These are phyloP conservation scores for Tetrahymena thermophila DNA, from an alignment of 73 alveolate species.

Conservation along the genomic window DNA sequence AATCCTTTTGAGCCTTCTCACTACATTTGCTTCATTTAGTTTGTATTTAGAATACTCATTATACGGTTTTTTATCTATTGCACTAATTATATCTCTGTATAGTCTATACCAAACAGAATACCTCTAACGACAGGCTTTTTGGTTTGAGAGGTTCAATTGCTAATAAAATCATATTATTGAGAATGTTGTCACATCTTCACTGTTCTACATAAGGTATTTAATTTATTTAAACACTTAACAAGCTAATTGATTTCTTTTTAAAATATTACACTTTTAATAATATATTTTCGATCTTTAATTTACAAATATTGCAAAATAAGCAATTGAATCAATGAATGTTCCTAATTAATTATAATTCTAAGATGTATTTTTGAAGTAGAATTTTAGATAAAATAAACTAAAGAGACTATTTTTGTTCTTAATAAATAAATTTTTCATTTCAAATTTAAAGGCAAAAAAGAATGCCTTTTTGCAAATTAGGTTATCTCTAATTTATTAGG, in stretches of 20 bases:
- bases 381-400: too few species aligned
- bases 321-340: too few species aligned
- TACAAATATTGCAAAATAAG: too few species aligned
- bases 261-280: too few species aligned
- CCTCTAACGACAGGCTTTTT: neutral
- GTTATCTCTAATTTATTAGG: neutral
- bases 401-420: neutral
- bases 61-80: neutral
- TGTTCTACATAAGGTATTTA: neutral
- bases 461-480: neutral
- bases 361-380: too few species aligned
- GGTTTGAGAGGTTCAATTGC: neutral
- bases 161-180: neutral
- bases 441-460: neutral
- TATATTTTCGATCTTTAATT: too few species aligned
- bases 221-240: neutral
- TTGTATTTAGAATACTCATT: neutral
- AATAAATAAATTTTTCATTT: too few species aligned
- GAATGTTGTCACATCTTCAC: neutral
- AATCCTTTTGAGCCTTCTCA: neutral
- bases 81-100: neutral
- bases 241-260: too few species aligned
- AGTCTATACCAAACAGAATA: neutral
- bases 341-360: too few species aligned
- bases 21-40: neutral